Evolutionary conservation across 2,329 filamentous ascomycete genomes (phyloP).

Genomic region (Fusarium scirpi): DNA sequence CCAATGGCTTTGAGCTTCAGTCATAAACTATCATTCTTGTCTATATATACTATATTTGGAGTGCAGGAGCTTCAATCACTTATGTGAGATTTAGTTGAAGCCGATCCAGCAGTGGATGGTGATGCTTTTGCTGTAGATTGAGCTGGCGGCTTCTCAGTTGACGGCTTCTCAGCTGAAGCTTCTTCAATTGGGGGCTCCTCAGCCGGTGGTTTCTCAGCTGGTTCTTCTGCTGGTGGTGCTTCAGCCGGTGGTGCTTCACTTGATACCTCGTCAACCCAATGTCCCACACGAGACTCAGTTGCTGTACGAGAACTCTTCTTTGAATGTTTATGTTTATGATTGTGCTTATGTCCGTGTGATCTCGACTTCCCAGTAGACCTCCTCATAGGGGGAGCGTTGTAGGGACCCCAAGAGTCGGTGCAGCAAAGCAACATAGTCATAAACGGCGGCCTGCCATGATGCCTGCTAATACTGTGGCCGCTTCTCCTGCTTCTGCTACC

Average conservation of each 20-base stretch:
- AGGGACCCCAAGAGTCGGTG: background rate
- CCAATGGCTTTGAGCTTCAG: background rate
- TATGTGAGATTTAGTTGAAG: background rate
- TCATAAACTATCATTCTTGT: background rate
- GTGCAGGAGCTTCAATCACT: background rate
- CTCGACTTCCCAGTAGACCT: background rate
- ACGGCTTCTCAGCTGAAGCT: background rate
- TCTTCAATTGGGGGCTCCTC: background rate
- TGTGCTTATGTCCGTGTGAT: slow-evolving; percentile 4
- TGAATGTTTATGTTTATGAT: background rate
- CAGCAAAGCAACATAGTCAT: slow-evolving; percentile 1
- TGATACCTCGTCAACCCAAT: slow-evolving; percentile 1
- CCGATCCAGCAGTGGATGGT: background rate
- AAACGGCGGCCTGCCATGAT: background rate
- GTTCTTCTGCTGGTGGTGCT: background rate
- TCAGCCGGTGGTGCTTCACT: background rate
- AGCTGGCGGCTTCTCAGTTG: background rate
- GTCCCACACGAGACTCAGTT: background rate
- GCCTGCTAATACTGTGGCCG: background rate
- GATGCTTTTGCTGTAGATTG: background rate
- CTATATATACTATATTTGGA: background rate
- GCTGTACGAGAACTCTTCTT: background rate
- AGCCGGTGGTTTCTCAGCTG: background rate
- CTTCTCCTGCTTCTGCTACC: slow-evolving; percentile 8
- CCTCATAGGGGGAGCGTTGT: background rate